Base-by-base conservation (phyloP, 495 filamentous ascomycete species). In the Rostrohypoxylon terebratum region DNA sequence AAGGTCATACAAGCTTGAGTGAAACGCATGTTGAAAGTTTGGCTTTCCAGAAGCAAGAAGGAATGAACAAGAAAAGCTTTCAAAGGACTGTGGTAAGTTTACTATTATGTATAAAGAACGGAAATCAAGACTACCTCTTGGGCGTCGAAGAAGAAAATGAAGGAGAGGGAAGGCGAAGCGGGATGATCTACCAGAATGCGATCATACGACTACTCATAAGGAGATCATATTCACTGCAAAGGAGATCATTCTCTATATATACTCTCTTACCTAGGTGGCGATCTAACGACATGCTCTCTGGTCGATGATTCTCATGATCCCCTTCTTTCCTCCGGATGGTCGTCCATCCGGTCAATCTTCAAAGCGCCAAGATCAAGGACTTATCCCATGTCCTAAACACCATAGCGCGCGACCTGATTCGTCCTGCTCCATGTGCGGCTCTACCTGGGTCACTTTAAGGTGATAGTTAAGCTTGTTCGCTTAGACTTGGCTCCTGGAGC, bases 11-110 rank as follows among this genome's bases (percentile, higher is more conserved):
- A 66, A 45, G 74, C 60, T 34, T 74, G 66, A 18, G 25, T 68
- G 54, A 77, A 75, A 61, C 69, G 61, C 80, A 81, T 81, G 7
- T 47, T 74, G 64, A 57, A n/a, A 33, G n/a, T 14, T 54, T 62
- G 73, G 65, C 71, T 76, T 72, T 70, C 71, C 69, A 71, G 72
- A 68, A 72, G 64, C 63, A 66, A 44, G 57, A 75, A 70, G 34
- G 62, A 71, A 69, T 38, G 58, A 23, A 73, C 65, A 73, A 47
- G 63, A 73, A 77, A 71, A 69, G 66, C 74, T 78, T 23, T 77
- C 74, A 78, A 77, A 78, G 72, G 74, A 75, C 66, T 61, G 71
- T 59, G 45, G 28, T 25, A 21, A 59, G 7, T 58, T 67, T 33
- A 33, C 23, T 21, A 64, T 34, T 73, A 69, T 62, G 57, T 73